Conservation (phyloP, 208 protist species). For the Trypanosoma cruzi region DNA sequence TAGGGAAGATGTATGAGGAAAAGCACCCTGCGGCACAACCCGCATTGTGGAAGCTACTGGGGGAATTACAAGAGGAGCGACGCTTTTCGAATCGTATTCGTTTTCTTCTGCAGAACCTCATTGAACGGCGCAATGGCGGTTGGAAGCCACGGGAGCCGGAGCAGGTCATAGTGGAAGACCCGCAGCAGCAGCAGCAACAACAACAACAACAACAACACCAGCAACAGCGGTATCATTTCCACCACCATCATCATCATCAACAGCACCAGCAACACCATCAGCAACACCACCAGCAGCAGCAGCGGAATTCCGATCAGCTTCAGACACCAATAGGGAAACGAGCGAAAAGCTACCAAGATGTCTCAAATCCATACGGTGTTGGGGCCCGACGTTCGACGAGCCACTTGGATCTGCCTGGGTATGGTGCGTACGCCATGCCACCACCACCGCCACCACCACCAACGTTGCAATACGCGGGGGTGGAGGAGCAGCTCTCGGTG, state of each 20-base stretch:
- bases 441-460: slow-evolving; percentile 16
- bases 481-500: slow-evolving; percentile 29
- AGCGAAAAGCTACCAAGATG: slow-evolving; percentile 23
- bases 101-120: slow-evolving; percentile 85
- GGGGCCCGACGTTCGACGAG: slow-evolving; percentile 45
- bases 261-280: slow-evolving; percentile 19
- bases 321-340: slow-evolving; percentile 13
- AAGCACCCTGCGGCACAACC: slow-evolving; percentile 18
- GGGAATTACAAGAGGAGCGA: slow-evolving; percentile 44
- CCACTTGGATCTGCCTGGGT: slow-evolving; percentile 39
- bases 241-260: slow-evolving; percentile 21
- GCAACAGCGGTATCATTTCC: slow-evolving; percentile 5
- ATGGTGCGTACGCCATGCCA: slow-evolving; percentile 22
- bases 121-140: slow-evolving; percentile 66
- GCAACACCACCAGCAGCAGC: slow-evolving; percentile 25
- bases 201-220: slow-evolving; percentile 28
- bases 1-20: slow-evolving; percentile 82
- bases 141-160: slow-evolving; percentile 64
- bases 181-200: slow-evolving; percentile 15
- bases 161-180: slow-evolving; percentile 31
- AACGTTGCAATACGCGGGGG: neutral
- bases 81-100: slow-evolving; percentile 76
- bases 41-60: slow-evolving; percentile 56
- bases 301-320: slow-evolving; percentile 10
- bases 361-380: slow-evolving; percentile 9